Percentiles rank a stretch among this genome's conserved stretches.
These are phyloP conservation scores for Mycena alexandri DNA, from an alignment of 768 basidiomycete species.

Conservation along the genomic window DNA sequence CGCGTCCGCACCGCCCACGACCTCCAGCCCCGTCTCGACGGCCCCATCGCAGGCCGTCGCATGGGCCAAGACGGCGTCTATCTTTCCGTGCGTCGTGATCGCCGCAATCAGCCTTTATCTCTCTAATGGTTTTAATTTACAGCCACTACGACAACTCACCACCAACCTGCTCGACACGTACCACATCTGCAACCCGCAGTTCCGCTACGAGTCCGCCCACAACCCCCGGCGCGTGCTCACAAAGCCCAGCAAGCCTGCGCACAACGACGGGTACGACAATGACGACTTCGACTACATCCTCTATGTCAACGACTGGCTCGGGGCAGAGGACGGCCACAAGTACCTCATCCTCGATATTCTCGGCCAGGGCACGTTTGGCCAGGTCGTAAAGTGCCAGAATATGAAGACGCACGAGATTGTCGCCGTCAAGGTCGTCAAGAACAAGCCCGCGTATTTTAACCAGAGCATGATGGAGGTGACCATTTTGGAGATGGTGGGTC, in stretches of 20 bases:
- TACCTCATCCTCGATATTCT: constrained; percentile 98
- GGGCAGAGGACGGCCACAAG: constrained; percentile 96
- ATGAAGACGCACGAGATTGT: constrained; percentile 99
- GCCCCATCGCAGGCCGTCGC: constrained; percentile 73
- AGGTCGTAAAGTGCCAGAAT: constrained; percentile 99
- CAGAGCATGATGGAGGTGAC: constrained; percentile 99
- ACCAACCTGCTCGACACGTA: constrained; percentile 91
- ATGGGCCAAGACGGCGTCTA: constrained; percentile 83
- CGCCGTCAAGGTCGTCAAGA: constrained; percentile 99
- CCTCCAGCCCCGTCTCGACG: constrained; percentile 80
- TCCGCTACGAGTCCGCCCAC: constrained; percentile 93
- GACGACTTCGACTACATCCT: constrained; percentile 99
- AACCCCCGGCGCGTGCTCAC: constrained; percentile 98
- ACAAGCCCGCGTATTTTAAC: constrained; percentile 99
- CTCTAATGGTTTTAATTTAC: constrained; percentile 12
- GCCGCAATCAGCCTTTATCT: constrained; percentile 10
- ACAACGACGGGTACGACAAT: constrained; percentile 98
- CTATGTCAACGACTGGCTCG: constrained; percentile 98
- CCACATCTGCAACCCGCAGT: constrained; percentile 93
- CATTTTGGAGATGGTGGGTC: constrained; percentile 87
- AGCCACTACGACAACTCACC: constrained; percentile 80
- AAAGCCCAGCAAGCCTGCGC: constrained; percentile 94
- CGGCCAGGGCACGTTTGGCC: constrained; percentile 98
- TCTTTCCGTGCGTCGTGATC: constrained; percentile 76
- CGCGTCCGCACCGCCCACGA: constrained; percentile 83